Evolutionary conservation across 164 flowering plant genomes (phyloP).

Genomic region (Sedum album): DNA sequence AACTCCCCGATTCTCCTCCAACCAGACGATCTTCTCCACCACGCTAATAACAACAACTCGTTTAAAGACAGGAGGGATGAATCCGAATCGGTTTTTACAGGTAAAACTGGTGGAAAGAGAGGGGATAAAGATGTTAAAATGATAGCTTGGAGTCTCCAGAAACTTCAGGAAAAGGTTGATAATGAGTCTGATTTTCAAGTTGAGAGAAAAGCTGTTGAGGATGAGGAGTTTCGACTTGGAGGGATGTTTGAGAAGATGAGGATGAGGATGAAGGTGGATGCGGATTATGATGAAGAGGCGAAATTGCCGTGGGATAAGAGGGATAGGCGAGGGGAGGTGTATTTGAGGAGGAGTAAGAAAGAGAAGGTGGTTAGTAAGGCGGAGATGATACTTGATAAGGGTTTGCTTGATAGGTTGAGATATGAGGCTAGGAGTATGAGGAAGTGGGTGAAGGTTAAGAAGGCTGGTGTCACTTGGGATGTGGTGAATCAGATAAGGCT

Average conservation of each 20-base stretch:
- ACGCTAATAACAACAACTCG: conserved; percentile 13
- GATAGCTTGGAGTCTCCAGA: neutral
- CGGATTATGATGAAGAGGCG: conserved; percentile 33
- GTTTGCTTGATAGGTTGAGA: conserved; percentile 60
- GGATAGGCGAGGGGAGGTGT: conserved; percentile 31
- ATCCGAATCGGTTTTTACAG: conserved; percentile 31
- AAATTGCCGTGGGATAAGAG: conserved; percentile 67
- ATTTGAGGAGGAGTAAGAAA: conserved; percentile 51
- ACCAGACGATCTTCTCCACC: conserved; percentile 37
- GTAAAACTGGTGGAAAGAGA: conserved; percentile 17
- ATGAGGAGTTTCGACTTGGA: neutral
- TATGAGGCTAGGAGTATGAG: conserved; percentile 48
- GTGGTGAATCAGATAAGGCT: conserved; percentile 56
- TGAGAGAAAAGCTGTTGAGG: neutral
- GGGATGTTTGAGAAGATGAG: neutral
- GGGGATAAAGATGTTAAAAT: neutral
- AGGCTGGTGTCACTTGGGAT: conserved; percentile 66
- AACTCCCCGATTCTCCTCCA: conserved; percentile 45
- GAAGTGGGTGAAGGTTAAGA: conserved; percentile 82
- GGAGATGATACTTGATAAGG: conserved; percentile 44
- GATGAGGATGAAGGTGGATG: conserved; percentile 37
- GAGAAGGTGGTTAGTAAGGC: conserved; percentile 42
- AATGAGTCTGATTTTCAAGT: neutral
- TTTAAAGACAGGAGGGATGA: conserved; percentile 11
- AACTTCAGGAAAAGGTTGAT: neutral